Percentiles rank a stretch among this genome's conserved stretches.
phyloP scores from a whole-genome alignment of 2,329 filamentous ascomycete genomes.

The Aureobasidium melanogenum region DNA sequence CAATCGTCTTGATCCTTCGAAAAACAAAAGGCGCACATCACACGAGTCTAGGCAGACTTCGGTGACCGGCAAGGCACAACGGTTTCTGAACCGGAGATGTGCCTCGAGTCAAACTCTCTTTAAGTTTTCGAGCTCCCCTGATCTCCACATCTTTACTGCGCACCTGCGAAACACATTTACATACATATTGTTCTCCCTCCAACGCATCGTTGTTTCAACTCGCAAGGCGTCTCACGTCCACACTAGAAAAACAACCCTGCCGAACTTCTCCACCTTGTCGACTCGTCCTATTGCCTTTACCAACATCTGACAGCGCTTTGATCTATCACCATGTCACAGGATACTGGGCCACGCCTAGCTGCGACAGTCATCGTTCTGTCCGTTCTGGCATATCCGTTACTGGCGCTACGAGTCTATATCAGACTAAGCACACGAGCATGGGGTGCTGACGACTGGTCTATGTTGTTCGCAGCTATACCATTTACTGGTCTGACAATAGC shows the following conservation, averaged over 20 bases:
- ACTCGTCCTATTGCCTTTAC: neutral
- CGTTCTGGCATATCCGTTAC: neutral
- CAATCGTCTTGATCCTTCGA: neutral
- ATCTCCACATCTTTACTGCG: neutral
- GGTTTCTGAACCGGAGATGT: neutral
- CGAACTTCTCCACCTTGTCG: neutral
- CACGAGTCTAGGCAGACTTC: neutral
- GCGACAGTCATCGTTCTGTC: conserved; percentile 8
- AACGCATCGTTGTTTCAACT: neutral
- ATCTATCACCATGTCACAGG: neutral
- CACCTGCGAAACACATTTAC: neutral
- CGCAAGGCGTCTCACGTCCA: neutral
- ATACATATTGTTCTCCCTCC: neutral
- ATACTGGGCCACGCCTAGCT: conserved; percentile 3
- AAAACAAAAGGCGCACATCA: neutral
- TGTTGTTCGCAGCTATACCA: conserved; percentile 14
- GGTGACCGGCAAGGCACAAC: neutral
- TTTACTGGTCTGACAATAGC: conserved; percentile 22
- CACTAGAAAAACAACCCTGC: neutral
- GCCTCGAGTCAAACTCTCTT: neutral
- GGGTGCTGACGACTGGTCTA: conserved; percentile 9
- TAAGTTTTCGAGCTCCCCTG: conserved; percentile 1
- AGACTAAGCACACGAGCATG: conserved; percentile 9
- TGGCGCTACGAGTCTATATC: conserved; percentile 5
- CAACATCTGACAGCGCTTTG: no score